Base-by-base conservation (phyloP, 2,329 filamentous ascomycete species). In the Nothomitra cinnamomea region DNA sequence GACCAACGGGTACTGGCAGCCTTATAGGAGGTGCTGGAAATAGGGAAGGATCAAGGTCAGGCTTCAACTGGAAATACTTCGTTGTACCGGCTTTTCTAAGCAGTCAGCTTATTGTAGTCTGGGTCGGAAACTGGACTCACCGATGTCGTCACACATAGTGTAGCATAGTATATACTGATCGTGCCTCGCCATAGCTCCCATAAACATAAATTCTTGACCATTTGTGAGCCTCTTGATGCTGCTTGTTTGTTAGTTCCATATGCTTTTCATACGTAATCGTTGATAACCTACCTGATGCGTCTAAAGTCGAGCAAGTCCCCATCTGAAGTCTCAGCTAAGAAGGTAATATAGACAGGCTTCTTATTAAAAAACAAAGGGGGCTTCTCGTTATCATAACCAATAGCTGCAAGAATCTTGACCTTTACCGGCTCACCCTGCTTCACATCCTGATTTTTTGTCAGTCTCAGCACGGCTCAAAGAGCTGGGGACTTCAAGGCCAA, bases 101-200 rank as follows among this genome's bases (percentile, higher is more conserved):
- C 15, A 1, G 13, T 64, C 35, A 65, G 56, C 10, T 52, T 42
- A 47, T 10, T 24, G 17, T 19, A 8, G 7, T 49, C n/a, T n/a
- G 35, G 12, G 7, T 17, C 12, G 21, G 15, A 24, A 13, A 12
- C 15, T 4, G 4, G 2, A 7, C 21, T 36, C 64, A 78, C 77
- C 86, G 60, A 96, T 83, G 43, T 87, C 82, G 67, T 95, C 90
- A 58, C 89, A 96, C 65, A 86, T 85, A 50, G 89, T 72, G 62
- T 82, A 79, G 56, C 80, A 86, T 22, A 73, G 73, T 35, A 92
- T 76, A 2, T 73, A 68, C 54, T 83, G 77, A 17, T 77, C 74
- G 0, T 70, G 63, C 3, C 69, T 69, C 1, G 65, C 73, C 19
- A 87, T 63, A 0, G 76, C 68, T 1, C 80, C 76, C 19, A 67